Base-by-base conservation (phyloP, 2,329 filamentous ascomycete genomes). In the Aspergillus ruber region DNA sequence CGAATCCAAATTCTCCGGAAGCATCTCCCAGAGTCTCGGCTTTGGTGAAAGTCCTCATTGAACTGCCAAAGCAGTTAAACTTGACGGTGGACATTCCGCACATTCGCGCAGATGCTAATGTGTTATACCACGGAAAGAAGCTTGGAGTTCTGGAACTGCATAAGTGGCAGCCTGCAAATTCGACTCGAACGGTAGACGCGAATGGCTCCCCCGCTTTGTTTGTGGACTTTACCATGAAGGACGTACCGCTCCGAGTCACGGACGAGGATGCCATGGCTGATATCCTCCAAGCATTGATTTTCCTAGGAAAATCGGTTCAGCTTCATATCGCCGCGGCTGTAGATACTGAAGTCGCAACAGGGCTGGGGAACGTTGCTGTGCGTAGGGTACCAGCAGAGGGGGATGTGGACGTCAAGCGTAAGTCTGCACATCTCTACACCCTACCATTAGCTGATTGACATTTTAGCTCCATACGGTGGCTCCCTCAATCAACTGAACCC, bases 351-450 rank as follows among this genome's bases (percentile, higher is more conserved):
- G 81, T 96, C 44, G 76, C 83, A 49, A 96, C 90, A 25, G 84
- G 86, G 21, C 76, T 98, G 53, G 93, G 93, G 43, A 76, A 84
- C 57, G 80, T 97, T 61, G 79, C 85, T 46, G 74, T 97, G 60
- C 88, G 88, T 67, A 83, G 85, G 56, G 85, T 98, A 60, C 91
- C 91, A 42, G 89, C 67, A 39, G 79, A 90, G 74, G 90, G 93
- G 58, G 81, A 84, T 62, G 84, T 98, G 63, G 87, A 87, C 70
- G 82, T 97, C 74, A 94, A 95, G 81, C 87, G 90, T 95, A 85
- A 83, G 90, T 88, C 60, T 51, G 56, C 53, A 55, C 21, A 20
- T 39, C 5, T 21, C 9, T 20, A 12, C 9, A 21, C 13, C 10
- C 33, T 15, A 17, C 33, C 33, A 15, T 3, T 36, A 56, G 55